Base-by-base conservation (phyloP, 441 rosid species). In the Bruguiera hainesii region DNA sequence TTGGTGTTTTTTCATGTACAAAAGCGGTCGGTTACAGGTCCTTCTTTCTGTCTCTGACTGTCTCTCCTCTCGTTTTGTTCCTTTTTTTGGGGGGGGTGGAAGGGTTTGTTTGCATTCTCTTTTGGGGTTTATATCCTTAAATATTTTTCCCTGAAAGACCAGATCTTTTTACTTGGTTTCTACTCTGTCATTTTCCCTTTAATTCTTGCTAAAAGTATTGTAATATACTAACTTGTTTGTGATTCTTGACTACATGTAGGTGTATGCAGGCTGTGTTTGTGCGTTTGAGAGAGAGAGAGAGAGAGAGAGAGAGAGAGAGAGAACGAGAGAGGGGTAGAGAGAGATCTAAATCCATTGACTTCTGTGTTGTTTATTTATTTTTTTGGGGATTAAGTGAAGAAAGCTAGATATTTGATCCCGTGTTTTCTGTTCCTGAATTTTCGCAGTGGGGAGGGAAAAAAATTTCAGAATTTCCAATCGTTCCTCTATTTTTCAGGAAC, bases 81-180 rank as follows among this genome's bases (percentile, higher is more conserved):
- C 19, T 37, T 16, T 46, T 60, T 49, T 64, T 25, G 64, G 64
- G 48, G 51, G 51, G 63, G 66, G 69, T 53, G 61, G 49, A 23
- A 23, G 23, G 67, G 63, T 31, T 2, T 29, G 61, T 30, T 28
- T 46, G 31, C n/a, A 57, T 52, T 30, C 3, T 48, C 46, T 20
- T 29, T n/a, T 18, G n/a, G 15, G 63, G 31, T 56, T 60, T n/a
- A n/a, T 29, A 7, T 7, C 23, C 13, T 48, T 30, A 16, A 60
- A 33, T 28, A 33, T n/a, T 59, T 60, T 50, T 13, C 33, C 5
- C 29, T 66, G 7, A 16, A 67, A 53, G 18, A 16, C 42, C 48
- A 30, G 67, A 66, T 72, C 75, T 61, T 61, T 72, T 53, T 21
- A 25, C 21, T 53, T 10, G 48, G 16, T 39, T 39, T 53, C 21